Conservation (phyloP, 208 protist genomes). For the Balamuthia mandrillaris region DNA sequence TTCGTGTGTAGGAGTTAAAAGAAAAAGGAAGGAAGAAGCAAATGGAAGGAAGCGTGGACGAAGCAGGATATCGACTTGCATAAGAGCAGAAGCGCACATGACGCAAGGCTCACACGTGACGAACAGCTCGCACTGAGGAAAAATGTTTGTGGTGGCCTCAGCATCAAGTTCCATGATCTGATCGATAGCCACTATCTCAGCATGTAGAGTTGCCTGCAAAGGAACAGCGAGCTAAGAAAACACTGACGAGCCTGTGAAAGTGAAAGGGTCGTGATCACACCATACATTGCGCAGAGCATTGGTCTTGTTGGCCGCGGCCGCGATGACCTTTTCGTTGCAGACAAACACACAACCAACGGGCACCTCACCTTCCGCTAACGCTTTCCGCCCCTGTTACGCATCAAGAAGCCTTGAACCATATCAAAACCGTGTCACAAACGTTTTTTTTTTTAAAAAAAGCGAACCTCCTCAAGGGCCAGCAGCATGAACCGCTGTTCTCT, state of each 20-base stretch:
- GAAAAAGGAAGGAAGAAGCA: not conserved
- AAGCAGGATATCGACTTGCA: conserved; percentile 60
- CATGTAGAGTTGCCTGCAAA: conserved; percentile 74
- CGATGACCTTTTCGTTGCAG: not conserved
- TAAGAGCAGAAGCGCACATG: conserved; percentile 90
- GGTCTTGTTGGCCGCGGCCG: conserved; percentile 75
- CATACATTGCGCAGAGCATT: conserved; percentile 74
- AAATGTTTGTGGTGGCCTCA: not conserved
- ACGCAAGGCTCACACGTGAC: conserved; percentile 93
- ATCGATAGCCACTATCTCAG: conserved; percentile 79
- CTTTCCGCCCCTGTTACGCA: conserved; percentile 30
- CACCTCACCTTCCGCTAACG: conserved; percentile 75
- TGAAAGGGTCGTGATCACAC: not conserved
- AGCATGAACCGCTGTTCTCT: not conserved
- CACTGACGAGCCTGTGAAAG: not conserved
- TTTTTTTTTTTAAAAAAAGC: not conserved
- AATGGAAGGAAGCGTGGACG: not conserved
- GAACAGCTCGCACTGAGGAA: conserved; percentile 82
- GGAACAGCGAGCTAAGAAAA: not conserved
- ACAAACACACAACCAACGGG: conserved; percentile 92
- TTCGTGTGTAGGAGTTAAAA: not conserved
- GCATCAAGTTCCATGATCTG: not conserved
- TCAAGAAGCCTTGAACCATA: not conserved
- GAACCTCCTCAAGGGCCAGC: not conserved
- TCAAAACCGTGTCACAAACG: not conserved